Base-by-base conservation (phyloP, 2,329 filamentous ascomycete species). In the Harringtonia aguacate region DNA sequence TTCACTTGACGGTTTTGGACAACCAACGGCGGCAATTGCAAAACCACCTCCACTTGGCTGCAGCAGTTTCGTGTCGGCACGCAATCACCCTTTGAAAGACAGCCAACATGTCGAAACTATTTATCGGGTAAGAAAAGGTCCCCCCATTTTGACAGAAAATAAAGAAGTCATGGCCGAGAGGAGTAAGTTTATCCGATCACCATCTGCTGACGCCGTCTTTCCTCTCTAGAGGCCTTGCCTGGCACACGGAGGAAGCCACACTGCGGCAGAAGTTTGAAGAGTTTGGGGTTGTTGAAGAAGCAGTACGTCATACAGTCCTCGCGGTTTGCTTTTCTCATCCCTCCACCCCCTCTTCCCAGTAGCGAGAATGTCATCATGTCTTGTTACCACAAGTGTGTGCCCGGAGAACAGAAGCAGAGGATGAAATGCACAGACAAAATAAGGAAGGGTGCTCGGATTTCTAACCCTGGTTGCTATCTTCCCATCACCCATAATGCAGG, bases 231-330 rank as follows among this genome's bases (percentile, higher is more conserved):
- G 92, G 92, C 75, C 87, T 98, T 55, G 87, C 92, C 59, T 98
- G 92, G 92, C 89, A 95, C 71, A 98, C 92, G 52, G 88, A 94
- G 65, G 90, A 97, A 67, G 68, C 69, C 36, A 88, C 86, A 54
- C 73, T 98, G 53, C 84, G 86, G 59, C 71, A 83, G 61, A 95
- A 95, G 67, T 98, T 98, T 64, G 83, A 90, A 64, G 83, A 92
- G 64, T 95, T 86, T 60, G 90, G 90, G 48, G 70, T 73, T 35
- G 84, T 98, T 54, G 88, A 95, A 63, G 90, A 98, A 79, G 92
- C 92, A 57, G 92, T 97, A 77, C 66, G 87, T 84, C 47, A 15
- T 43, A 28, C 21, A 21, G 8, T 20, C 15, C n/a, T 28, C 20
- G n/a, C 20, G 13, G 27, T 5, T 13, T 20, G n/a, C n/a, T 30